A percentile compares a stretch with the other conserved stretches of the same genome.
phyloP scores from a whole-genome alignment of 371 early-diverging fungal species.

The Actinomucor elegans region DNA sequence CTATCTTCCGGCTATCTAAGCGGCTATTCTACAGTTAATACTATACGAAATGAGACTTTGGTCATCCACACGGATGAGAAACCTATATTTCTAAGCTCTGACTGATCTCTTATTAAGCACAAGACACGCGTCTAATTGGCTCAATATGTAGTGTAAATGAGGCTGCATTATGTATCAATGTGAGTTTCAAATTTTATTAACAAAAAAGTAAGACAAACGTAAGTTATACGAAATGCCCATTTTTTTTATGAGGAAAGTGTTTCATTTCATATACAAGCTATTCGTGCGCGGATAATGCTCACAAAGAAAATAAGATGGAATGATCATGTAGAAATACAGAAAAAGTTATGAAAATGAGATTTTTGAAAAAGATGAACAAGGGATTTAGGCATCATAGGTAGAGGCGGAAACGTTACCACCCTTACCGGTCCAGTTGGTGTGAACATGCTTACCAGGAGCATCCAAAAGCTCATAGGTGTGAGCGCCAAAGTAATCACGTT shows the following conservation, averaged over 20 bases:
- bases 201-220: not conserved
- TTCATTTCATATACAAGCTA: not conserved
- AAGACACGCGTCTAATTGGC: too few species aligned
- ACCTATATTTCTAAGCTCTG: too few species aligned
- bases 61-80: too few species aligned
- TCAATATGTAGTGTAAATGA: too few species aligned
- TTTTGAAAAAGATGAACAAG: not conserved
- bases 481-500: slow-evolving; percentile 99
- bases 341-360: not conserved
- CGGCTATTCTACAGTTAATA: too few species aligned
- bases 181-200: not conserved
- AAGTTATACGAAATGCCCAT: not conserved
- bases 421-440: slow-evolving; percentile 97
- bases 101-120: too few species aligned
- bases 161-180: too few species aligned
- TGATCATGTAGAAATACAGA: slow-evolving; percentile 9
- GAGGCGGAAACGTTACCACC: slow-evolving; percentile 75
- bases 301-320: not conserved
- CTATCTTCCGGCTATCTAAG: too few species aligned
- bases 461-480: slow-evolving; percentile 93
- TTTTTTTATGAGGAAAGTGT: not conserved
- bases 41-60: too few species aligned
- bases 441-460: slow-evolving; percentile 77
- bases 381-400: slow-evolving; percentile 41
- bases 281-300: not conserved